Conservation (phyloP, 176 grass and related monocot genomes). For the bread wheat (Triticum aestivum) region DNA sequence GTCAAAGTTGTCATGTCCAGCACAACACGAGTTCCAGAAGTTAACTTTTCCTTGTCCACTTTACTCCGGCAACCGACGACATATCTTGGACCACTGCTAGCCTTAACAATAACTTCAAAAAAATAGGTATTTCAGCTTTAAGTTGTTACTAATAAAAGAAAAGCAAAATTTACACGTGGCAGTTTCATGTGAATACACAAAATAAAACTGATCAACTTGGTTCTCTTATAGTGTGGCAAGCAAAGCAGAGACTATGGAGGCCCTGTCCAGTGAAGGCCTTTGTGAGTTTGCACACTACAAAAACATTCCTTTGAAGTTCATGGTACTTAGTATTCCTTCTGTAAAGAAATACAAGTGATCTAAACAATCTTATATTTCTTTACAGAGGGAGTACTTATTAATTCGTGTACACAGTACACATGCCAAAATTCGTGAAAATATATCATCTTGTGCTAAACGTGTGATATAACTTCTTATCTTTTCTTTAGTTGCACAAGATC, state of each 20-base stretch:
- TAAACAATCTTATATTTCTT: too few species aligned
- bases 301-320: neutral
- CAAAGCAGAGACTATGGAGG: neutral
- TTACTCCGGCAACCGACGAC: constrained; percentile 99
- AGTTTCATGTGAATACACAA: neutral
- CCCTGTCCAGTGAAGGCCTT: neutral
- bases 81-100: constrained; percentile 96
- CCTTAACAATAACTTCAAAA: constrained; percentile 91
- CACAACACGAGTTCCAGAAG: constrained; percentile 93
- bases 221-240: neutral
- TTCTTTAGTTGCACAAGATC: neutral
- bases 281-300: neutral
- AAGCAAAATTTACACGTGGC: neutral
- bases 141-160: constrained; percentile 14
- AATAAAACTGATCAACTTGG: neutral
- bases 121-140: constrained; percentile 26
- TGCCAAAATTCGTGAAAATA: neutral
- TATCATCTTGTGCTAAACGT: neutral
- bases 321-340: neutral
- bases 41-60: constrained; percentile 98
- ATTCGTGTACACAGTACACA: neutral
- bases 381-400: neutral
- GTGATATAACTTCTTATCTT: neutral
- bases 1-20: constrained; percentile 99
- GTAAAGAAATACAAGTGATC: too few species aligned